Evolutionary conservation across 2,329 filamentous ascomycete genomes (phyloP).

Genomic region (Fusarium sp.): DNA sequence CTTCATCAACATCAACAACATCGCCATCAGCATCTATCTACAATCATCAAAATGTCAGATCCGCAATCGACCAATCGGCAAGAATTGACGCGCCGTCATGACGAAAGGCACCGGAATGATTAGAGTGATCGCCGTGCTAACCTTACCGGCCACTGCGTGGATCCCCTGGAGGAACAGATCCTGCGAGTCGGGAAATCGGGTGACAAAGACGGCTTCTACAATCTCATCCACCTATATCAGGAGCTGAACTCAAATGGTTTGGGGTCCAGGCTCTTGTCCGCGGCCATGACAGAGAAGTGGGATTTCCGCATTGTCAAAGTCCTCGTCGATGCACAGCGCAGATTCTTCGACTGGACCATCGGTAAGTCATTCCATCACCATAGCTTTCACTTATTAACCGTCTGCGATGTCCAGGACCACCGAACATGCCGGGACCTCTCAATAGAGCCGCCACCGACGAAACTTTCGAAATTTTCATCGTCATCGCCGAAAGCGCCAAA

Average conservation of each 20-base stretch:
- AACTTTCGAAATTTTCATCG: neutral
- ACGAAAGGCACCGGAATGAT: too few species aligned
- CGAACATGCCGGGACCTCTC: neutral
- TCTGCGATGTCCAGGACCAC: too few species aligned
- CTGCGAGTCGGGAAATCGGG: too few species aligned
- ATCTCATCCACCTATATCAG: accelerated
- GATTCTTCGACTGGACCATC: neutral
- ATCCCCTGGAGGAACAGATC: neutral
- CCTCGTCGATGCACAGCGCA: accelerated
- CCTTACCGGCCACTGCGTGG: too few species aligned
- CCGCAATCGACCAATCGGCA: too few species aligned
- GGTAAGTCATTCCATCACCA: neutral
- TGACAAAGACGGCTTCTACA: neutral
- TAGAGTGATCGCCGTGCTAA: too few species aligned
- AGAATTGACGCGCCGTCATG: too few species aligned
- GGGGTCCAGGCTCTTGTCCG: neutral
- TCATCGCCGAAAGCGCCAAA: neutral
- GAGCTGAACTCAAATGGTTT: neutral
- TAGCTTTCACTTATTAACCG: neutral
- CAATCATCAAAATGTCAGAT: neutral
- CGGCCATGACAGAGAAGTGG: neutral
- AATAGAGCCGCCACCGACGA: neutral
- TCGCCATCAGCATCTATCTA: neutral
- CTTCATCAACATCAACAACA: neutral
- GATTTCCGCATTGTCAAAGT: neutral